Conservation (phyloP, 2,329 filamentous ascomycete genomes). For the Colletotrichum incanum region DNA sequence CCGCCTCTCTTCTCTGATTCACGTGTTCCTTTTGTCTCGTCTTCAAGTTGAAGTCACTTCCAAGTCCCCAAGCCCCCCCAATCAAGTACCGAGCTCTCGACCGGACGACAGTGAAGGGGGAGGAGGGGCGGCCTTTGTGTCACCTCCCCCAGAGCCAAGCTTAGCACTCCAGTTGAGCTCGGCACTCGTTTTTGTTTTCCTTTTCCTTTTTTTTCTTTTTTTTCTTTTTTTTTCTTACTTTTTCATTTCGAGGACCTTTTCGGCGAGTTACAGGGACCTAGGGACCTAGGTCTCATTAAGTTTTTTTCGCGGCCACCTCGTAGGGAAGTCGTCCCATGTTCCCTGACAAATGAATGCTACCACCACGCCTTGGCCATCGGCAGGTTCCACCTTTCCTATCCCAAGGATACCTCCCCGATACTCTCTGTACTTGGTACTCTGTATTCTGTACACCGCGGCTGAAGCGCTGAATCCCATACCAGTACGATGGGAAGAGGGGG, state of each 20-base stretch:
- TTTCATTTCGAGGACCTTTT: background rate
- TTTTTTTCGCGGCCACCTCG: background rate
- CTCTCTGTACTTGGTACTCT: background rate
- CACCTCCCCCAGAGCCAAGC: background rate
- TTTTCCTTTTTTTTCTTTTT: too few species aligned
- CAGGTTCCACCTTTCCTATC: conserved; percentile 11
- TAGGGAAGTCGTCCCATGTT: conserved; percentile 40
- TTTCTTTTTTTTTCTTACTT: background rate
- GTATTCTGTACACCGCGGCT: background rate
- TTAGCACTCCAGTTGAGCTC: background rate
- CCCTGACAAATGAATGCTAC: conserved; percentile 16
- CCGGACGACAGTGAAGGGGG: background rate
- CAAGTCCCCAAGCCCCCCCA: background rate
- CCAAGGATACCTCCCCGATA: conserved; percentile 7
- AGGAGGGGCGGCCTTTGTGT: background rate
- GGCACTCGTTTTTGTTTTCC: background rate
- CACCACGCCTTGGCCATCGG: conserved; percentile 30
- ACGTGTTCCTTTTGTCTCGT: conserved; percentile 1
- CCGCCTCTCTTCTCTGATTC: background rate
- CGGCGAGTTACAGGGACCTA: conserved; percentile 7
- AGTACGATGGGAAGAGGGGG: background rate
- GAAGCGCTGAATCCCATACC: background rate
- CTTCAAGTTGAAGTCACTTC: background rate
- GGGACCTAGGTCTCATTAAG: conserved; percentile 7
- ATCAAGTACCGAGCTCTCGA: background rate